Percentiles rank a stretch among this genome's conserved stretches.
Evolutionary conservation across 805 yeast genomes (phyloP).

Genomic region (Candida verbasci): DNA sequence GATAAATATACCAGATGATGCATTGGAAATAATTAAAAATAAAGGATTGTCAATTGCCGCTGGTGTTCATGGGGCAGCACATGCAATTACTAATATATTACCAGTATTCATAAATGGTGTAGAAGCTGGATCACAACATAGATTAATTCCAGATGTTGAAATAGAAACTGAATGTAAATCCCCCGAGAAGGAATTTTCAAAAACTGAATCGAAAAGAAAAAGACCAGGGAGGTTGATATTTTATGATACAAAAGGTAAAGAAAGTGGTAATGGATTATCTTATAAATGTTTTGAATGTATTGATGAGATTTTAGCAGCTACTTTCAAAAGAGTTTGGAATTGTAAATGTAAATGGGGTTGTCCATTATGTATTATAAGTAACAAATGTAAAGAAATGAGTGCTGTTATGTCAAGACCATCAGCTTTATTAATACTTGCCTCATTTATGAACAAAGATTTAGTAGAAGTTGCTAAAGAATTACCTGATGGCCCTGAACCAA

Average conservation of each 20-base stretch:
- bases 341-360: slow-evolving; percentile 79
- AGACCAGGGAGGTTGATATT: slow-evolving; percentile 87
- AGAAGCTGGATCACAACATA: slow-evolving; percentile 37
- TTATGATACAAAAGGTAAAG: slow-evolving; percentile 80
- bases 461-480: slow-evolving; percentile 41
- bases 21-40: slow-evolving; percentile 51
- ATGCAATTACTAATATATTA: slow-evolving; percentile 74
- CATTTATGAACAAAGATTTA: slow-evolving; percentile 52
- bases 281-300: slow-evolving; percentile 76
- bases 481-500: slow-evolving; percentile 69
- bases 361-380: slow-evolving; percentile 82
- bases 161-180: slow-evolving; percentile 94
- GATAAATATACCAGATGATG: slow-evolving; percentile 77
- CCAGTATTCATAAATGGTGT: slow-evolving; percentile 73
- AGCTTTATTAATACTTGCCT: slow-evolving; percentile 62
- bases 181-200: slow-evolving; percentile 92
- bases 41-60: slow-evolving; percentile 74
- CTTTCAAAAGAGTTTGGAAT: slow-evolving; percentile 52
- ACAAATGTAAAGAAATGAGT: slow-evolving; percentile 75
- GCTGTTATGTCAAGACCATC: slow-evolving; percentile 86
- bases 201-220: slow-evolving; percentile 60
- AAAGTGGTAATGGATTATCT: slow-evolving; percentile 73
- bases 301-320: slow-evolving; percentile 58
- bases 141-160: slow-evolving; percentile 44
- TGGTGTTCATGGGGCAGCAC: slow-evolving; percentile 96